Conservation (phyloP, 768 basidiomycete genomes). For the Lactifluus pinguis region DNA sequence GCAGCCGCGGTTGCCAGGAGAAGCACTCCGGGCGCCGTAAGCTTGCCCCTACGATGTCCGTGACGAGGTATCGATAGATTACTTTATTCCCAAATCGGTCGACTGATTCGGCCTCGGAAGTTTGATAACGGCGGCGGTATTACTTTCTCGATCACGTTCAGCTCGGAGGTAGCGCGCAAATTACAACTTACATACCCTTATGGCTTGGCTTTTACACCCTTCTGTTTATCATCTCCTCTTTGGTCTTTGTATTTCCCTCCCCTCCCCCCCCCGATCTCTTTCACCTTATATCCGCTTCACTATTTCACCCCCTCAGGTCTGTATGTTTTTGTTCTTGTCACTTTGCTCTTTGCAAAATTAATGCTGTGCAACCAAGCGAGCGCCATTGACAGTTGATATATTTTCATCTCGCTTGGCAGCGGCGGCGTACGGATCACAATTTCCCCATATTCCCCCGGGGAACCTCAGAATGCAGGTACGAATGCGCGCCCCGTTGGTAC, state of each 20-base stretch:
- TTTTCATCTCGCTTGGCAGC: neutral
- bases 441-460: neutral
- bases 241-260: neutral
- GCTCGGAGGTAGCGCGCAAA: neutral
- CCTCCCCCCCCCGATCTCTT: neutral
- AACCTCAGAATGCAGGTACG: neutral
- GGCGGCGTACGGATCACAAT: neutral
- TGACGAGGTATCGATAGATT: neutral
- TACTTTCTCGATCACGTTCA: no score
- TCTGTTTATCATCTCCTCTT: neutral
- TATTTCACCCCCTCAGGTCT: neutral
- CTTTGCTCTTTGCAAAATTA: neutral
- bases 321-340: neutral
- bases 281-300: neutral
- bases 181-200: neutral
- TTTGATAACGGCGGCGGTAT: slow-evolving; percentile 9
- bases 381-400: neutral
- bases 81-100: neutral
- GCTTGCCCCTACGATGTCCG: neutral
- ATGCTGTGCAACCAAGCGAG: neutral
- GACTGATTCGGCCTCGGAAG: slow-evolving; percentile 11
- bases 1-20: slow-evolving; percentile 6
- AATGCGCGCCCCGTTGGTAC: neutral
- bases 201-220: neutral
- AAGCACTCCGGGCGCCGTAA: neutral